Evolutionary conservation across 2,329 filamentous ascomycete genomes (phyloP).

Genomic region (Dothideomycetes sp.): DNA sequence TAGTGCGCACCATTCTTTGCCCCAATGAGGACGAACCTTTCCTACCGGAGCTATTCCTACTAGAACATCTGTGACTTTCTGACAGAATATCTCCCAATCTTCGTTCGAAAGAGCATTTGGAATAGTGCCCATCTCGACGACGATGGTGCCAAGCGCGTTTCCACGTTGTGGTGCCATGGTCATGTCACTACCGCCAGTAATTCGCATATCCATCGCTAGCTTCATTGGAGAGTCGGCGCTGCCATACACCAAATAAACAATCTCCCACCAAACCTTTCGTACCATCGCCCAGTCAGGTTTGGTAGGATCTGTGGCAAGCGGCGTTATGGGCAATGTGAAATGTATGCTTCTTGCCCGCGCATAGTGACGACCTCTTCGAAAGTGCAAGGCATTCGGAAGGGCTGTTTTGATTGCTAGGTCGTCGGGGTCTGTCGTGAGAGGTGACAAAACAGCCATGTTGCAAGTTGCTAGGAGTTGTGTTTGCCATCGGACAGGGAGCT

Average conservation of each 20-base stretch:
- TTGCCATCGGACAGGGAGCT: constrained; percentile 13
- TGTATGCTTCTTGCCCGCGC: constrained; percentile 13
- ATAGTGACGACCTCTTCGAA: constrained; percentile 24
- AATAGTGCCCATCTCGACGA: constrained; percentile 33
- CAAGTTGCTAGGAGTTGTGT: constrained; percentile 14
- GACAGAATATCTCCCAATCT: constrained; percentile 33
- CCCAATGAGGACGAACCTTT: constrained; percentile 35
- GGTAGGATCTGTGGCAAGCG: constrained; percentile 21
- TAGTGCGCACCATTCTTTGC: constrained; percentile 29
- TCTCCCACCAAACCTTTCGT: constrained; percentile 42
- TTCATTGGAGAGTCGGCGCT: constrained; percentile 16
- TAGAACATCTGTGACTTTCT: constrained; percentile 35
- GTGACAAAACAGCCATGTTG: constrained; percentile 29
- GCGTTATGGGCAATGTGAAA: constrained; percentile 38
- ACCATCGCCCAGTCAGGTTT: constrained; percentile 34
- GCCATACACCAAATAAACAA: constrained; percentile 35
- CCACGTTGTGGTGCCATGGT: constrained; percentile 38
- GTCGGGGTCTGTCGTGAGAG: constrained; percentile 4
- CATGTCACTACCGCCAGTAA: constrained; percentile 30
- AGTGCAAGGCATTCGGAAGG: constrained; percentile 40
- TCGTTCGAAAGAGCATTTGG: constrained; percentile 26
- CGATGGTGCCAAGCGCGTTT: constrained; percentile 34
- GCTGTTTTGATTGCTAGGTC: constrained; percentile 28
- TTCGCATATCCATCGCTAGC: constrained; percentile 10
- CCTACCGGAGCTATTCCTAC: constrained; percentile 16